Percentiles rank a stretch among this genome's conserved stretches.
Evolutionary conservation across 371 early-diverging fungal genomes (phyloP).

Genomic region (Rhizopus delemar): DNA sequence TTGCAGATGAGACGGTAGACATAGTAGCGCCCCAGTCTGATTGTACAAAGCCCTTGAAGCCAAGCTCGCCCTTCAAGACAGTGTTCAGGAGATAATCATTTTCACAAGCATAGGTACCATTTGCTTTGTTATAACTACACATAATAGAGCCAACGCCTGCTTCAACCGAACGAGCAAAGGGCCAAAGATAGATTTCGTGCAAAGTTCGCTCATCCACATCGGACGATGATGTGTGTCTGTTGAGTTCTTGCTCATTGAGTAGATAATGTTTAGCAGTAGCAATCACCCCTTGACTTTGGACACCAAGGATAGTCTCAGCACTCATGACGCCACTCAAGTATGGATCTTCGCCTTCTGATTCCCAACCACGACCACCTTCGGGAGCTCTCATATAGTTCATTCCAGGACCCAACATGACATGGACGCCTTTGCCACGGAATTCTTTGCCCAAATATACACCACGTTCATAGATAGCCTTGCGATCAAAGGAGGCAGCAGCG

Average conservation of each 20-base stretch:
- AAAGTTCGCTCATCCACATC: slow-evolving; percentile 52
- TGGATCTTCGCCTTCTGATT: slow-evolving; percentile 65
- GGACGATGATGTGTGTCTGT: slow-evolving; percentile 32
- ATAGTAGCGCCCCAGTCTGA: slow-evolving; percentile 42
- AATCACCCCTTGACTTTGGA: slow-evolving; percentile 48
- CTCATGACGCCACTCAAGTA: slow-evolving; percentile 48
- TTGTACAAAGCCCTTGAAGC: slow-evolving; percentile 48
- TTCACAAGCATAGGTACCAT: slow-evolving; percentile 54
- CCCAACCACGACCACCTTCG: slow-evolving; percentile 62
- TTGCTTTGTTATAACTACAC: slow-evolving; percentile 59
- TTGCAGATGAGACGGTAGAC: slow-evolving; percentile 36
- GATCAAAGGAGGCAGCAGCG: slow-evolving; percentile 57
- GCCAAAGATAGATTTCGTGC: slow-evolving; percentile 60
- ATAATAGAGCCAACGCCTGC: slow-evolving; percentile 59
- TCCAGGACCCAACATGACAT: slow-evolving; percentile 52
- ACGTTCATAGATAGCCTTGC: slow-evolving; percentile 42
- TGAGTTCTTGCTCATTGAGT: slow-evolving; percentile 52
- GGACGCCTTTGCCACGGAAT: slow-evolving; percentile 50
- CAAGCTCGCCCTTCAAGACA: slow-evolving; percentile 51
- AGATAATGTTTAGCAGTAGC: slow-evolving; percentile 58
- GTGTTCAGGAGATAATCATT: slow-evolving; percentile 42
- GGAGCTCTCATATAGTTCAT: slow-evolving; percentile 53
- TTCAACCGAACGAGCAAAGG: slow-evolving; percentile 54
- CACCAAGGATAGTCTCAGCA: slow-evolving; percentile 35
- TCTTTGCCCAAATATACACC: slow-evolving; percentile 57